A percentile compares a stretch with the other conserved stretches of the same genome.
Conservation (phyloP, 176 grass and related monocot species). For the Neostapfia colusana region DNA sequence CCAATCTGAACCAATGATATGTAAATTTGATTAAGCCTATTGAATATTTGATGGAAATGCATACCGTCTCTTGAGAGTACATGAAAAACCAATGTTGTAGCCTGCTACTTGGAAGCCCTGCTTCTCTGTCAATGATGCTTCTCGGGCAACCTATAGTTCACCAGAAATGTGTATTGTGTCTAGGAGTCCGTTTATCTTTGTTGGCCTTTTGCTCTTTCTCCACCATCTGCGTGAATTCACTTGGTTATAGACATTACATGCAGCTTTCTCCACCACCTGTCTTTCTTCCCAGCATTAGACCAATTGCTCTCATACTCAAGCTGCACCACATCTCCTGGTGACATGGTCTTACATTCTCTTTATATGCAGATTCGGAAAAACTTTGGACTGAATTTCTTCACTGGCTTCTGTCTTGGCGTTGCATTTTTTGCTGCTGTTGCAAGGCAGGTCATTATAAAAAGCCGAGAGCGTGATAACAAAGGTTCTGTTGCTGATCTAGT, state of each 20-base stretch:
- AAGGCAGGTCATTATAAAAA: conserved; percentile 60
- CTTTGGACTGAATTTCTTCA: conserved; percentile 49
- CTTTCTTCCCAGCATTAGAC: background rate
- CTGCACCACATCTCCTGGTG: background rate
- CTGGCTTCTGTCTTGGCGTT: conserved; percentile 55
- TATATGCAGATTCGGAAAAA: conserved; percentile 56
- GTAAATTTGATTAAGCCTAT: background rate
- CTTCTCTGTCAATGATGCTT: background rate
- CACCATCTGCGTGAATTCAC: background rate
- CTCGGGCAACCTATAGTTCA: background rate
- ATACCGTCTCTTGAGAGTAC: background rate
- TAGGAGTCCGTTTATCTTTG: background rate
- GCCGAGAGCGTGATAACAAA: conserved; percentile 42
- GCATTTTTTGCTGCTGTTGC: conserved; percentile 56
- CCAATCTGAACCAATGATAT: background rate
- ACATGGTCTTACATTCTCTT: conserved; percentile 12
- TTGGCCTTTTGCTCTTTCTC: background rate
- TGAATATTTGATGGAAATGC: background rate
- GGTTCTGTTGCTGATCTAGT: conserved; percentile 95
- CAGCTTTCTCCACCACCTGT: background rate
- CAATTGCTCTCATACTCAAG: background rate
- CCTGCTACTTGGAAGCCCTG: background rate
- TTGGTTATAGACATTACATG: background rate
- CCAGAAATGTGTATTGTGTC: background rate
- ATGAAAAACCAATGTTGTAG: background rate